Percentiles rank a stretch among this genome's conserved stretches.
These are phyloP conservation scores for Monascus purpureus DNA, from an alignment of 495 filamentous ascomycete species.

Conservation along the genomic window DNA sequence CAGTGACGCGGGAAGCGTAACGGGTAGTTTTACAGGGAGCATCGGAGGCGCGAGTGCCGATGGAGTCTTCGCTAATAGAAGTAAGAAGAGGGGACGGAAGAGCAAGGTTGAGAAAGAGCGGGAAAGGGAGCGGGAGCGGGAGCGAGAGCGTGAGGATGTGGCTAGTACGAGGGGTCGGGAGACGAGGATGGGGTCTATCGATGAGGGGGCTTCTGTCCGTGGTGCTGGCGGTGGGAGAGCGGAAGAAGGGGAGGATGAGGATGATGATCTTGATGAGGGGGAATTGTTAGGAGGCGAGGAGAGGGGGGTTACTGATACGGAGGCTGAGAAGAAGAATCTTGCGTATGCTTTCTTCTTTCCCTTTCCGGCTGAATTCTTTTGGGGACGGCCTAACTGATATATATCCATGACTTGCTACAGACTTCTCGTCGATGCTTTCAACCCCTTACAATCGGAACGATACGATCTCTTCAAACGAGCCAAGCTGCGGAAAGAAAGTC, in stretches of 20 bases:
- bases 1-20: constrained; percentile 54
- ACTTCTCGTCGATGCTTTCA: constrained; percentile 57
- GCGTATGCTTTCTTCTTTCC: constrained; percentile 26
- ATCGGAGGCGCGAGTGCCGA: constrained; percentile 40
- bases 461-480: constrained; percentile 61
- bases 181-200: constrained; percentile 27
- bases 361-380: constrained; percentile 1
- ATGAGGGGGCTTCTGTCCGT: constrained; percentile 29
- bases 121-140: constrained; percentile 14
- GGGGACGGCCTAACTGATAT: constrained; percentile 3
- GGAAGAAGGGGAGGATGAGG: constrained; percentile 47
- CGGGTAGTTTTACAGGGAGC: constrained; percentile 43
- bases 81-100: constrained; percentile 52
- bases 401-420: constrained; percentile 26
- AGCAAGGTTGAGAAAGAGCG: constrained; percentile 41
- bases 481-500: constrained; percentile 49
- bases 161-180: constrained; percentile 33
- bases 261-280: constrained; percentile 51
- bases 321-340: constrained; percentile 56
- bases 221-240: constrained; percentile 28
- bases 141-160: constrained; percentile 28
- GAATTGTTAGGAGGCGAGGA: constrained; percentile 47
- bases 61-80: constrained; percentile 29
- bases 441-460: constrained; percentile 50
- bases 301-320: constrained; percentile 46